Evolutionary conservation across 2,329 filamentous ascomycete species (phyloP).

Genomic region (Xylaria sp.): DNA sequence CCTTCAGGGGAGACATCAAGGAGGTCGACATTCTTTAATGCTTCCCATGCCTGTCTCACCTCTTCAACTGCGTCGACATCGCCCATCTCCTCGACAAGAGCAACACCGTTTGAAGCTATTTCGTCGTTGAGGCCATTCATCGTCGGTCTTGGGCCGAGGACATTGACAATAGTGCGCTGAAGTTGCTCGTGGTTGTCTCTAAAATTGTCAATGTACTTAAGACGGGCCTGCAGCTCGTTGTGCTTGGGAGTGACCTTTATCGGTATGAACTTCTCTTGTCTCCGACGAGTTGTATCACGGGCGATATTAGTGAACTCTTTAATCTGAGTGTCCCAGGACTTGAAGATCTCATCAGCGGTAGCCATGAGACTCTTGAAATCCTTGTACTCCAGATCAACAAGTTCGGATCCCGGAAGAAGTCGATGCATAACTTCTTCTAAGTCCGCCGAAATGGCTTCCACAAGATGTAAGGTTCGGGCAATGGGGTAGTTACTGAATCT

Average conservation of each 20-base stretch:
- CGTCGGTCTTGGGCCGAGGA: conserved; percentile 72
- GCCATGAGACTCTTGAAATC: conserved; percentile 86
- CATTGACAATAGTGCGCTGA: conserved; percentile 91
- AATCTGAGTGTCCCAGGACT: conserved; percentile 88
- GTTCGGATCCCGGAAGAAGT: conserved; percentile 74
- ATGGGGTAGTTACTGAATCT: conserved; percentile 95
- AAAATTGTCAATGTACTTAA: conserved; percentile 93
- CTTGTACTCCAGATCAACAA: conserved; percentile 87
- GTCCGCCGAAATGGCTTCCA: conserved; percentile 93
- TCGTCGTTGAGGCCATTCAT: conserved; percentile 50
- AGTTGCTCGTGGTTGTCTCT: conserved; percentile 96
- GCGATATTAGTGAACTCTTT: conserved; percentile 98
- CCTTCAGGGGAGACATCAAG: conserved; percentile 87
- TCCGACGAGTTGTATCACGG: conserved; percentile 84
- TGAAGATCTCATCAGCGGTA: conserved; percentile 79
- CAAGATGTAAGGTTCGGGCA: conserved; percentile 82
- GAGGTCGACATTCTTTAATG: conserved; percentile 89
- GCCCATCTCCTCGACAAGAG: conserved; percentile 87
- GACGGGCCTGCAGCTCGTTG: conserved; percentile 77
- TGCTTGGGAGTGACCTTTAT: conserved; percentile 93
- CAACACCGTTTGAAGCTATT: conserved; percentile 51
- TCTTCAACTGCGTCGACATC: conserved; percentile 97
- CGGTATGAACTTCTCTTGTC: conserved; percentile 96
- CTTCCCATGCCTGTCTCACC: conserved; percentile 89
- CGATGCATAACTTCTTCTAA: conserved; percentile 81